Conservation (phyloP, 805 yeast genomes). For the Yamadazyma nakazawae region DNA sequence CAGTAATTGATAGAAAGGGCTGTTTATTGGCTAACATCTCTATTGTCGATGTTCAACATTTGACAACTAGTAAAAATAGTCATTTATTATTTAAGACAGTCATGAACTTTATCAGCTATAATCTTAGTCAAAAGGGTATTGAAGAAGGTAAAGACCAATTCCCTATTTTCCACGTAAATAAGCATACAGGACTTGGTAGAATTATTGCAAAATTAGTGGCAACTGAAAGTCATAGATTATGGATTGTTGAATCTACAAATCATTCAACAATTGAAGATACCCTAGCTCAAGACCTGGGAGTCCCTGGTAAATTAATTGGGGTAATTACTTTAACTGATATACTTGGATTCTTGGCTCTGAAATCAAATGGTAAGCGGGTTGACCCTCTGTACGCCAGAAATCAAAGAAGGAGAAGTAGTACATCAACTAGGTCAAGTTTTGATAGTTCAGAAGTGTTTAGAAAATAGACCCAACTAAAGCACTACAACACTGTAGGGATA, state of each 20-base stretch:
- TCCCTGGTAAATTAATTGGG: slow-evolving; percentile 82
- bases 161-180: slow-evolving; percentile 92
- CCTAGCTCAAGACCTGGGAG: slow-evolving; percentile 28
- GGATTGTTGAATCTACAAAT: slow-evolving; percentile 59
- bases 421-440: slow-evolving; percentile 23
- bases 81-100: slow-evolving; percentile 79
- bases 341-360: slow-evolving; percentile 72
- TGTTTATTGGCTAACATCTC: slow-evolving; percentile 88
- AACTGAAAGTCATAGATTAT: slow-evolving; percentile 84
- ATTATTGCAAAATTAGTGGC: slow-evolving; percentile 95
- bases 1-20: slow-evolving; percentile 79
- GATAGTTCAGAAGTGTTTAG: slow-evolving; percentile 10
- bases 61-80: slow-evolving; percentile 83
- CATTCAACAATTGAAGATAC: slow-evolving; percentile 16
- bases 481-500: neutral
- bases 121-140: slow-evolving; percentile 82
- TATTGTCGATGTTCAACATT: slow-evolving; percentile 88
- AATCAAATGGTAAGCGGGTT: slow-evolving; percentile 57
- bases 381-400: slow-evolving; percentile 89
- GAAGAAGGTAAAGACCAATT: slow-evolving; percentile 94
- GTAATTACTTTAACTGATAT: slow-evolving; percentile 92
- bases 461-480: neutral
- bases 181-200: slow-evolving; percentile 74
- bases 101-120: slow-evolving; percentile 81
- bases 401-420: slow-evolving; percentile 69